phyloP scores from a whole-genome alignment of 495 filamentous ascomycete genomes.

The Penicillium cosmopolitanum region DNA sequence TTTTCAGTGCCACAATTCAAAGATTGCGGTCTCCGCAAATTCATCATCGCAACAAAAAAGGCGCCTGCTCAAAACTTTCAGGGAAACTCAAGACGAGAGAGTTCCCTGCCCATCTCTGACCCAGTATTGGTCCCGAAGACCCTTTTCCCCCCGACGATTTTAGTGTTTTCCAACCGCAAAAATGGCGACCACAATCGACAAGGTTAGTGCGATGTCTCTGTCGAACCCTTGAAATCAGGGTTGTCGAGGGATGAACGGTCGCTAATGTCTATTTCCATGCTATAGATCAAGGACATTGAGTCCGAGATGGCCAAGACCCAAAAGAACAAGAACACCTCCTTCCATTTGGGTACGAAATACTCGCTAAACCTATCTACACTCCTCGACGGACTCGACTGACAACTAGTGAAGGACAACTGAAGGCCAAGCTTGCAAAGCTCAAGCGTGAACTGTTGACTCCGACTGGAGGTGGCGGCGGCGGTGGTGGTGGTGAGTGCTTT shows the following conservation, averaged over 20 bases:
- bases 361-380: slow-evolving; percentile 4
- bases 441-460: slow-evolving; percentile 95
- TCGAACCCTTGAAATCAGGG: slow-evolving; percentile 9
- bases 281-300: slow-evolving; percentile 97
- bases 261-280: slow-evolving; percentile 26
- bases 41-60: slow-evolving; percentile 17
- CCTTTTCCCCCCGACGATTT: slow-evolving; percentile 11
- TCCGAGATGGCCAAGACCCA: slow-evolving; percentile 96
- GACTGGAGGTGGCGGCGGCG: slow-evolving; percentile 75
- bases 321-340: slow-evolving; percentile 98
- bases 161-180: slow-evolving; percentile 46
- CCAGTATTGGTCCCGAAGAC: neutral
- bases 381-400: slow-evolving; percentile 30
- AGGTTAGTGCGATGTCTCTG: slow-evolving; percentile 60
- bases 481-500: slow-evolving; percentile 64
- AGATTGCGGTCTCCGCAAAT: slow-evolving; percentile 33
- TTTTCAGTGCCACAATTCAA: slow-evolving; percentile 34
- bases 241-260: slow-evolving; percentile 15
- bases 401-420: slow-evolving; percentile 73
- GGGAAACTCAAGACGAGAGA: slow-evolving; percentile 10
- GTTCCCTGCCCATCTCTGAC: slow-evolving; percentile 7
- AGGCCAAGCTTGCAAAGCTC: slow-evolving; percentile 97
- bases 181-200: slow-evolving; percentile 96
- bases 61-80: slow-evolving; percentile 17
- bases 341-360: slow-evolving; percentile 61